These are phyloP conservation scores for Ogataea methanolica DNA, from an alignment of 805 yeast genomes.

Conservation along the genomic window DNA sequence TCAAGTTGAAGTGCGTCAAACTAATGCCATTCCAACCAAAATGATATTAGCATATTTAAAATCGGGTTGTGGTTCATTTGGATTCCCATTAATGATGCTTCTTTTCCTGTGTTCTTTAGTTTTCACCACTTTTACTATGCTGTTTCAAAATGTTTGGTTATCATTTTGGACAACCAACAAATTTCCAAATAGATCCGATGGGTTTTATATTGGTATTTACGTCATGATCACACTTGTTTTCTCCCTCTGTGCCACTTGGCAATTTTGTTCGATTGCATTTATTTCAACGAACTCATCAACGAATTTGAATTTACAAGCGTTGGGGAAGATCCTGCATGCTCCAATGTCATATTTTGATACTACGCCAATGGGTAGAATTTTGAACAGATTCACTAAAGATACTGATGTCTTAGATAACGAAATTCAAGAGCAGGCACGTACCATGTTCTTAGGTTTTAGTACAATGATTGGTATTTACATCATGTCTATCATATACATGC, in stretches of 20 bases:
- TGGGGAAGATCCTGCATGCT: constrained; percentile 54
- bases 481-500: constrained; percentile 63
- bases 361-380: constrained; percentile 82
- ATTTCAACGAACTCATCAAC: constrained; percentile 51
- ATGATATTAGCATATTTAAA: constrained; percentile 49
- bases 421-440: constrained; percentile 62
- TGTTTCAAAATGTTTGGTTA: constrained; percentile 72
- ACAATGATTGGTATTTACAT: constrained; percentile 60
- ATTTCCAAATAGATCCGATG: constrained; percentile 41
- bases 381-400: constrained; percentile 85
- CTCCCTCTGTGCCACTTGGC: constrained; percentile 37
- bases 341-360: constrained; percentile 84
- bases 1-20: constrained; percentile 53
- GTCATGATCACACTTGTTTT: constrained; percentile 54
- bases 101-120: constrained; percentile 18
- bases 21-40: constrained; percentile 43
- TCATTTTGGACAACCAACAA: constrained; percentile 71
- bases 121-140: constrained; percentile 44
- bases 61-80: constrained; percentile 51
- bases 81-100: constrained; percentile 25
- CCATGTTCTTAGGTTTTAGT: constrained; percentile 49
- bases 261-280: constrained; percentile 44
- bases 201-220: constrained; percentile 71
- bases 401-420: constrained; percentile 82
- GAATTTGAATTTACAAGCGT: constrained; percentile 56